Evolutionary conservation across 2,329 filamentous ascomycete species (phyloP).

Genomic region (Lojkania enalia): DNA sequence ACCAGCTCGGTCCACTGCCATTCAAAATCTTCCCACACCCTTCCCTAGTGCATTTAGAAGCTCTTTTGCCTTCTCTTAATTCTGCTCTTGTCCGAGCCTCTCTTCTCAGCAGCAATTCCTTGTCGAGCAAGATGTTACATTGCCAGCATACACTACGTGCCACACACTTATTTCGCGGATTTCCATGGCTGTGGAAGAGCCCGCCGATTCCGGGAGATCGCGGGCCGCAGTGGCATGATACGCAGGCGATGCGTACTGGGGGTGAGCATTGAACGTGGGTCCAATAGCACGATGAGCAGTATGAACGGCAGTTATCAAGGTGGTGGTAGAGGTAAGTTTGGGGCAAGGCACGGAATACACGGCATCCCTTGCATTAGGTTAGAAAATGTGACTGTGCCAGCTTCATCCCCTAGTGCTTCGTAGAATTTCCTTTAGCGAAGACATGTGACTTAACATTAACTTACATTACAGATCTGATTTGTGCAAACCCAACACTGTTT

Average conservation of each 20-base stretch:
- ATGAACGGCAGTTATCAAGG: conserved; percentile 24
- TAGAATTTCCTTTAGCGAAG: not conserved
- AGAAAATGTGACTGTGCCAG: conserved; percentile 3
- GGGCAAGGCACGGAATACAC: conserved; percentile 7
- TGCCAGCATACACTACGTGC: not conserved
- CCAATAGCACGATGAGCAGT: conserved; percentile 29
- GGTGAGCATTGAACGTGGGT: conserved; percentile 1
- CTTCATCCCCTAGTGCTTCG: not conserved
- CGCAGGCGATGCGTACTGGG: not conserved
- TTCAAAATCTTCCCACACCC: conserved; percentile 17
- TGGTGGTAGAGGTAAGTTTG: conserved; percentile 20
- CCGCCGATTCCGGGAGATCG: not conserved
- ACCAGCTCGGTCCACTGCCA: conserved; percentile 26
- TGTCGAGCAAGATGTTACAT: not conserved
- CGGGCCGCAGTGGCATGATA: conserved; percentile 21
- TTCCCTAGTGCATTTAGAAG: conserved; percentile 13
- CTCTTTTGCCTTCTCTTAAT: conserved; percentile 15
- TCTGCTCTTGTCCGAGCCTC: conserved; percentile 17
- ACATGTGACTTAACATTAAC: no score
- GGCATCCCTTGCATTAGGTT: conserved; percentile 13
- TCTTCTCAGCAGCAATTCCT: conserved; percentile 14
- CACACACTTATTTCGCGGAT: not conserved
- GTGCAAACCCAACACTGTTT: conserved; percentile 27
- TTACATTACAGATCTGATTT: conserved; percentile 24
- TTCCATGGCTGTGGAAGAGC: not conserved